A percentile compares a stretch with the other conserved stretches of the same genome.
phyloP scores from a whole-genome alignment of 2,329 filamentous ascomycete species.

The Rhytidhysteron rufulum region DNA sequence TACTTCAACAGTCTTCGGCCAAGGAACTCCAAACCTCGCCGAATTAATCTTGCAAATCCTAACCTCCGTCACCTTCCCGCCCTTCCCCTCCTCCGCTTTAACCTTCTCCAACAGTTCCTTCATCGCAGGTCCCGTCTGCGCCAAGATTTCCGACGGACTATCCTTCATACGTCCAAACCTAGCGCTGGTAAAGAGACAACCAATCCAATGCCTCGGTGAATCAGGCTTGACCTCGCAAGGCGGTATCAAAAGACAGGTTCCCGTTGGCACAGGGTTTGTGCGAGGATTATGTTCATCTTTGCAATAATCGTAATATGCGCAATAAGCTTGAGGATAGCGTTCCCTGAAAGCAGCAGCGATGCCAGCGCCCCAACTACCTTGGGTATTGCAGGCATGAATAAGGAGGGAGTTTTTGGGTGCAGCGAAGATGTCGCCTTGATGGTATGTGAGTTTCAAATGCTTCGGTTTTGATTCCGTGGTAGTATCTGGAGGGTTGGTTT shows the following conservation, averaged over 20 bases:
- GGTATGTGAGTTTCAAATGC: constrained; percentile 13
- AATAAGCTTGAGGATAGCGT: constrained; percentile 50
- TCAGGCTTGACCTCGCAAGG: constrained; percentile 40
- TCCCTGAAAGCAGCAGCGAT: constrained; percentile 51
- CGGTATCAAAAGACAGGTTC: constrained; percentile 52
- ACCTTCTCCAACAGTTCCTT: constrained; percentile 46
- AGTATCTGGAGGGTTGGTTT: too few relatives aligned
- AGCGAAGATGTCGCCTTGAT: constrained; percentile 49
- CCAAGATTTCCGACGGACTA: constrained; percentile 42
- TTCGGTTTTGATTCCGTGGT: too few relatives aligned
- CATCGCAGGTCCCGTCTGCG: constrained; percentile 48
- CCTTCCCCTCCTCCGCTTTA: constrained; percentile 18
- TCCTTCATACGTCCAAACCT: constrained; percentile 46
- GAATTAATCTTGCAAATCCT: constrained; percentile 56
- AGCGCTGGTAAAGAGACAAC: constrained; percentile 56
- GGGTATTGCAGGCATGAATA: constrained; percentile 59
- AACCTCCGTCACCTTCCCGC: constrained; percentile 29
- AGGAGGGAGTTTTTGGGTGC: constrained; percentile 49
- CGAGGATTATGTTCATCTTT: constrained; percentile 15
- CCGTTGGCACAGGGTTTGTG: constrained; percentile 29
- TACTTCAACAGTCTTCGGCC: constrained; percentile 46
- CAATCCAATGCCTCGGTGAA: constrained; percentile 48
- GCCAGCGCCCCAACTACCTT: constrained; percentile 56
- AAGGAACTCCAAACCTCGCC: constrained; percentile 54
- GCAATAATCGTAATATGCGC: constrained; percentile 48